A percentile compares a stretch with the other conserved stretches of the same genome.
phyloP scores from a whole-genome alignment of 805 yeast species.

The Ogataea siamensis region DNA sequence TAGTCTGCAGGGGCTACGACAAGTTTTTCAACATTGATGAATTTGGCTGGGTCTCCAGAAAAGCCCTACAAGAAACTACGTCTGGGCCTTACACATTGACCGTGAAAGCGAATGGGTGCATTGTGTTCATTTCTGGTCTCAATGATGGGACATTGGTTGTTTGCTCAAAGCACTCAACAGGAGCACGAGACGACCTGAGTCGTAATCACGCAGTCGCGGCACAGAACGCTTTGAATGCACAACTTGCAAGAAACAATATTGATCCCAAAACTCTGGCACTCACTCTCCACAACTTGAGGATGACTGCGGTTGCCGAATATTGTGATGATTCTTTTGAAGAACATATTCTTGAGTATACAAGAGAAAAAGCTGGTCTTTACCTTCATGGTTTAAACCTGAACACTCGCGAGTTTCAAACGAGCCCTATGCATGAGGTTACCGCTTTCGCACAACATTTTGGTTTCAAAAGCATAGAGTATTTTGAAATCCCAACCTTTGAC shows the following conservation, averaged over 20 bases:
- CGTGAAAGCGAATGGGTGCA: constrained; percentile 91
- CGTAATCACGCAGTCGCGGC: constrained; percentile 76
- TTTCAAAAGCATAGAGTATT: constrained; percentile 56
- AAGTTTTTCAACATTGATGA: constrained; percentile 88
- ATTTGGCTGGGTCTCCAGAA: constrained; percentile 49
- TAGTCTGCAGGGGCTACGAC: constrained; percentile 86
- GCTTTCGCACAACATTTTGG: constrained; percentile 67
- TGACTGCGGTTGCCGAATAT: constrained; percentile 88
- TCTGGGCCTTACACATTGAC: constrained; percentile 79
- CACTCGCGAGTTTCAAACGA: constrained; percentile 58
- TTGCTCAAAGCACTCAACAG: constrained; percentile 90
- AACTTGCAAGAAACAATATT: constrained; percentile 43
- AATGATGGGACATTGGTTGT: constrained; percentile 76
- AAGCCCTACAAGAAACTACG: constrained; percentile 44
- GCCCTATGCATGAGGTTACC: constrained; percentile 57
- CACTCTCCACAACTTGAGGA: constrained; percentile 45
- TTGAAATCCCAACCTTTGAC: constrained; percentile 38
- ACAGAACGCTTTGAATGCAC: constrained; percentile 51
- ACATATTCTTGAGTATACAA: constrained; percentile 76
- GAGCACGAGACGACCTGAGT: constrained; percentile 43
- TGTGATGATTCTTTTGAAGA: constrained; percentile 95
- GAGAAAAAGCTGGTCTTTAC: constrained; percentile 74
- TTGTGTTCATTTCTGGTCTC: constrained; percentile 76
- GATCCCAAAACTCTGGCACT: constrained; percentile 52
- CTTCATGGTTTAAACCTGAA: constrained; percentile 86